Evolutionary conservation across 1,284 basidiomycete genomes (phyloP).

Genomic region (Heterobasidion occidentale): DNA sequence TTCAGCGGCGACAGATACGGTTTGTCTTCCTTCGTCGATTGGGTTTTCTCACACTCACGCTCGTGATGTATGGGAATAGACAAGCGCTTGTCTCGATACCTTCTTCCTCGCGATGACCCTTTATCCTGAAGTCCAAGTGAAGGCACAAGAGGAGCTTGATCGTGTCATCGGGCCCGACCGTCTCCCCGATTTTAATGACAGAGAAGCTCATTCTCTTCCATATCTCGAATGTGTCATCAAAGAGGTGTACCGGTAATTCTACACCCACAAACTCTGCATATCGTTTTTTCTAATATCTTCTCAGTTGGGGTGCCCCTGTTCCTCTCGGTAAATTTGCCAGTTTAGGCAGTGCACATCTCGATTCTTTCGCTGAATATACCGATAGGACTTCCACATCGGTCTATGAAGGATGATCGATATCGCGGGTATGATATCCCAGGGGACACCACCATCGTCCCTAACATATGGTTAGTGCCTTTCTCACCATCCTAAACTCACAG

Average conservation of each 20-base stretch:
- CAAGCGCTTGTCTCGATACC: slow-evolving; percentile 7
- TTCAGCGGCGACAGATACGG: slow-evolving; percentile 26
- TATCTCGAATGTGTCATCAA: slow-evolving; percentile 24
- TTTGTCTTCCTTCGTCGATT: slow-evolving; percentile 7
- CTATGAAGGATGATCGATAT: slow-evolving; percentile 12
- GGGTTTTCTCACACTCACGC: background rate
- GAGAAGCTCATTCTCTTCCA: slow-evolving; percentile 17
- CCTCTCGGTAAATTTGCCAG: slow-evolving; percentile 8
- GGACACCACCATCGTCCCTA: slow-evolving; percentile 10
- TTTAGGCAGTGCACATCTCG: background rate
- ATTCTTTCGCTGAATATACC: background rate
- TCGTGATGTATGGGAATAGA: slow-evolving; percentile 6
- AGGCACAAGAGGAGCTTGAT: slow-evolving; percentile 28
- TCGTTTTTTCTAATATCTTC: background rate
- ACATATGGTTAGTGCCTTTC: slow-evolving; percentile 10
- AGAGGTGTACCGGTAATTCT: slow-evolving; percentile 15
- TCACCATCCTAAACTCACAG: background rate
- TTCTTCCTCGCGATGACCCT: slow-evolving; percentile 21
- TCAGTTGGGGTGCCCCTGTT: slow-evolving; percentile 11
- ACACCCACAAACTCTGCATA: background rate
- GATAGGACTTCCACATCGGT: slow-evolving; percentile 11
- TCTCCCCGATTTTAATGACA: slow-evolving; percentile 21
- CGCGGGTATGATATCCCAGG: slow-evolving; percentile 13
- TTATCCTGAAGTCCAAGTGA: slow-evolving; percentile 23
- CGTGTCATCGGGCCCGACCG: slow-evolving; percentile 19